Conservation (phyloP, 345 rosid species). For the Eucalyptus sideroxylon region DNA sequence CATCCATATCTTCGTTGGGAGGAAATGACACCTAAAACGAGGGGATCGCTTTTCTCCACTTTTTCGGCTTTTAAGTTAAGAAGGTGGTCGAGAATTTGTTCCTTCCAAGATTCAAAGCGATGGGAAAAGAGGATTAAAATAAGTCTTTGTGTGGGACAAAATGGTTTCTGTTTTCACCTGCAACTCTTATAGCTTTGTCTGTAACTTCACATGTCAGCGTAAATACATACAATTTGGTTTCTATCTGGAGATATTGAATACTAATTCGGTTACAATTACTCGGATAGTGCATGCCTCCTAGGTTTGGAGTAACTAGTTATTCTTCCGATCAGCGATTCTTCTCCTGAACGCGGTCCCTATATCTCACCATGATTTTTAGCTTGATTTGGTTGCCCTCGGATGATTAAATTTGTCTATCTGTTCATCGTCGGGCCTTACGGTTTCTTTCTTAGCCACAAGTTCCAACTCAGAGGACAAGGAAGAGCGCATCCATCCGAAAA, state of each 20-base stretch:
- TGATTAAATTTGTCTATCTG: background rate
- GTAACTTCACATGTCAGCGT: background rate
- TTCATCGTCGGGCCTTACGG: background rate
- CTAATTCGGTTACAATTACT: background rate
- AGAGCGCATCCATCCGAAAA: background rate
- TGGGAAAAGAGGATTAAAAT: background rate
- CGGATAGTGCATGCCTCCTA: background rate
- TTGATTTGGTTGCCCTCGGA: background rate
- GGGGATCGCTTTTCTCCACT: background rate
- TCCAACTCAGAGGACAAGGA: background rate
- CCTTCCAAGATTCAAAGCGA: background rate
- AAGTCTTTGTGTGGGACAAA: background rate
- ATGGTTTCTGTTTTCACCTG: background rate
- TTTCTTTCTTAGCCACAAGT: background rate
- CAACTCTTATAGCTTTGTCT: background rate
- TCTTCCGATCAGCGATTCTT: background rate
- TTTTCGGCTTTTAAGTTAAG: background rate
- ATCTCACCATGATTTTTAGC: background rate
- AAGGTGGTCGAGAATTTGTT: background rate
- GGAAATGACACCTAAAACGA: constrained; percentile 16
- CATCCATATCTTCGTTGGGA: constrained; percentile 37
- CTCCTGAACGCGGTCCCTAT: background rate
- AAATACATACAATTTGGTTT: background rate
- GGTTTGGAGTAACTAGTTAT: background rate
- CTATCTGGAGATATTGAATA: background rate